Evolutionary conservation across 345 rosid genomes (phyloP), one percentile per base, ranked within the genome.

Genomic region (Acer yangbiense): DNA sequence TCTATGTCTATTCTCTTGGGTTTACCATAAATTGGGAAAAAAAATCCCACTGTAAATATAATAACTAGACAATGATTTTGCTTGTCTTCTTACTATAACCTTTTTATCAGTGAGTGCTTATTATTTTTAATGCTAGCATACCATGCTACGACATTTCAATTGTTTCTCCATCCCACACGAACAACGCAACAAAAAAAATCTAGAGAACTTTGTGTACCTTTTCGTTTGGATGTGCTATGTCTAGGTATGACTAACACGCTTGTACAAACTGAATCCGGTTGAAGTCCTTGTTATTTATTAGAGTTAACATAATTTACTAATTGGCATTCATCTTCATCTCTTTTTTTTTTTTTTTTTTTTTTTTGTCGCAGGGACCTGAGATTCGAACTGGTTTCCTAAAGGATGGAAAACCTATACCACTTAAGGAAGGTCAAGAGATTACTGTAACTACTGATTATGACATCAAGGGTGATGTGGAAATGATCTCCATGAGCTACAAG

Each of bases 401-500:
- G 85, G 89, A 87, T 75, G 93, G 83, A 75, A 90, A 90, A 69
- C 85, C 91, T 32, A 77, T 90, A 66, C 91, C 85, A 21, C 88
- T 90, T 2, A 85, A 83, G 80, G 93, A 90, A 83, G 92, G 92
- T 43, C 90, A 87, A 69, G 93, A 88, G 85, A 81, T 90, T 69
- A 85, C 83, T 39, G 74, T 94, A 64, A 88, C 94, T 25, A 94
- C 98, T 72, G 95, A 94, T 77, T 94, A 94, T 67, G 84, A 62
- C 68, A 87, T 92, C 84, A 86, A 91, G 86, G 97, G 98, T 25
- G 82, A 88, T 69, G 83, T 81, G n/a, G 67, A 90, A 20, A 90
- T 86, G 74, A 92, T 94, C 44, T 85, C 94, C 81, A 94, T 94
- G 98, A 92, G 97, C 89, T 94, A 94, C 81, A 89, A 92, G 73